These are phyloP conservation scores for Ascochyta lentis DNA, from an alignment of 2,329 filamentous ascomycete genomes.

Conservation along the genomic window DNA sequence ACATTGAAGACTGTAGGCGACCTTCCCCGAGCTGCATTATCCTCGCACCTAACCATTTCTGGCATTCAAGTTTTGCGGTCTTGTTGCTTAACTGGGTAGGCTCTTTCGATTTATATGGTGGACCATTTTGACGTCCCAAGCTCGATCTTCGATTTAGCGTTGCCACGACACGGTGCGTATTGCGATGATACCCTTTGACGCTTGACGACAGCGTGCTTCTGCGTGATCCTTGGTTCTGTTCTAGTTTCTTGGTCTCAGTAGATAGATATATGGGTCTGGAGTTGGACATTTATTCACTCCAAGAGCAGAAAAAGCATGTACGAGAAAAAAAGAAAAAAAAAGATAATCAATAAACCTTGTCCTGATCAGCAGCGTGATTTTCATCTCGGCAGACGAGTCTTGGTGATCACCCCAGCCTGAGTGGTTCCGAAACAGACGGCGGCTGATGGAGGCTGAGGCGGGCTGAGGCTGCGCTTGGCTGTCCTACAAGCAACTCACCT, in stretches of 20 bases:
- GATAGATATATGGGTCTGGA: constrained; percentile 1
- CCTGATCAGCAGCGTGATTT: background rate
- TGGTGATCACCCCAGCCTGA: background rate
- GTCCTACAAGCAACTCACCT: constrained; percentile 18
- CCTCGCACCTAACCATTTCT: constrained; percentile 21
- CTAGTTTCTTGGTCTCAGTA: constrained; percentile 18
- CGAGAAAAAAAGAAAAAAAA: constrained; percentile 21
- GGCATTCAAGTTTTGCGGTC: constrained; percentile 18
- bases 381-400: background rate
- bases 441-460: constrained; percentile 37
- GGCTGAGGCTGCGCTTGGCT: constrained; percentile 29
- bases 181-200: constrained; percentile 38
- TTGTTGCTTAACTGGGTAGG: constrained; percentile 25
- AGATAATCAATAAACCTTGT: background rate
- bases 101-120: constrained; percentile 15
- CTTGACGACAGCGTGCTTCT: constrained; percentile 14
- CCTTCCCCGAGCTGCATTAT: constrained; percentile 13
- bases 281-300: background rate
- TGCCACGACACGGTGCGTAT: constrained; percentile 23
- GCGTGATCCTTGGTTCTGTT: constrained; percentile 14
- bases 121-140: constrained; percentile 9
- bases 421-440: constrained; percentile 10
- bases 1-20: constrained; percentile 15
- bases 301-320: constrained; percentile 26
- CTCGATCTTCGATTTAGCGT: constrained; percentile 7